phyloP scores from a whole-genome alignment of 805 yeast genomes.

The Wickerhamiella sorbophila region DNA sequence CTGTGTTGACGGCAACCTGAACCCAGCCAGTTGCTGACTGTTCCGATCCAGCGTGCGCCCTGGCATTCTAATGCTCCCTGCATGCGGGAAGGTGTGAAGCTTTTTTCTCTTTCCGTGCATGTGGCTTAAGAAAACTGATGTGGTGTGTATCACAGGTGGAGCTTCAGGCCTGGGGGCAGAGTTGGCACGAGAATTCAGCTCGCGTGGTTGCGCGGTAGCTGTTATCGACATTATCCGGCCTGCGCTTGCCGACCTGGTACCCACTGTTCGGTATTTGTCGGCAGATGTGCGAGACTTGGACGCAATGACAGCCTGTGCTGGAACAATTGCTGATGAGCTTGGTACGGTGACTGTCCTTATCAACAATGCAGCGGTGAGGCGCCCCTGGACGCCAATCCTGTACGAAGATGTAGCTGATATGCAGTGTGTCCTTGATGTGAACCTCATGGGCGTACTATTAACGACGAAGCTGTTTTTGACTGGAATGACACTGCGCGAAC shows the following conservation, averaged over 20 bases:
- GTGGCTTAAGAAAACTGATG: conserved; percentile 29
- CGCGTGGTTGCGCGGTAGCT: conserved; percentile 37
- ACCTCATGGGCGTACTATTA: conserved; percentile 55
- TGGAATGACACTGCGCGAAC: conserved; percentile 40
- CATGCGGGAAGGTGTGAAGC: too few relatives aligned
- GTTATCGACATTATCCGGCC: conserved; percentile 50
- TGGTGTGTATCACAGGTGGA: conserved; percentile 77
- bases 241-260: conserved; percentile 17
- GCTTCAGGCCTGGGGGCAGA: conserved; percentile 62
- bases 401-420: conserved; percentile 45
- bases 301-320: conserved; percentile 31
- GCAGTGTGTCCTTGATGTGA: conserved; percentile 47
- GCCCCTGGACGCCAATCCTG: conserved; percentile 17
- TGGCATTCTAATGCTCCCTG: too few relatives aligned
- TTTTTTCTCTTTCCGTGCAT: conserved; percentile 2
- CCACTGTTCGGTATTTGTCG: conserved; percentile 38
- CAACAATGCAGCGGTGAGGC: conserved; percentile 68
- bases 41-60: too few relatives aligned
- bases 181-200: conserved; percentile 35
- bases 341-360: conserved; percentile 57
- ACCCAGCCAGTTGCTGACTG: too few relatives aligned
- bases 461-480: conserved; percentile 62
- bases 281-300: conserved; percentile 56
- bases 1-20: too few relatives aligned
- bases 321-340: conserved; percentile 30